Base-by-base conservation (phyloP, 169 alveolate genomes). In the Eimeria tenella region DNA sequence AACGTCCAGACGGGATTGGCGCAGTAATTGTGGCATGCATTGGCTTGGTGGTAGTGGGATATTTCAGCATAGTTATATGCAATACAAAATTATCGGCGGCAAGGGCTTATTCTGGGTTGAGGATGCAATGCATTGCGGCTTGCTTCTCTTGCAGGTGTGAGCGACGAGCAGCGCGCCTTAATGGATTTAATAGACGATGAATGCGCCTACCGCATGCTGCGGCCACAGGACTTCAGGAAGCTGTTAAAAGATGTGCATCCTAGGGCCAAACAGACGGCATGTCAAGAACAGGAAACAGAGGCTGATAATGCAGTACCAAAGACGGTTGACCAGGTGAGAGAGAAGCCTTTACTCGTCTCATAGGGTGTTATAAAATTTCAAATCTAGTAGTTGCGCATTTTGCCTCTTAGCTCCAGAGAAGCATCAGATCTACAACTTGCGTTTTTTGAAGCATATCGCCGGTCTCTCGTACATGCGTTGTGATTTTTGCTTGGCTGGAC, bases 171-270 rank as follows among this genome's bases (percentile, higher is more conserved):
- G 82, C 82, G 82, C 82, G 10, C 19, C 13, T 73, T 52, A 7
- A 73, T 25, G 58, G 82, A 56, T 8, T 42, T 73, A 52, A 73
- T 19, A 4, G 82, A 73, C 4, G 82, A 73, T 15, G 56, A 23
- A 73, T 13, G 21, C 5, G 52, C 56, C 82, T 73, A 73, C 82
- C 52, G 56, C 82, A 73, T 73, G 82, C 82, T 73, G 82, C 82
- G 21, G 82, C 82, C 82, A 73, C 82, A 73, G 58, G 82, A 73
- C 82, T 73, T 52, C 56, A 23, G 21, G 21, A 73, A 73, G 49
- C 25, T 73, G 21, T 52, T 73, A 5, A 56, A 73, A 42, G 25
- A 15, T 21, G 82, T 73, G 56, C 25, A 21, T n/a, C 49, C 21
- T 52, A 73, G 25, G 49, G 82, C n/a, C 5, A 19, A 9, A 6